phyloP scores from a whole-genome alignment of 257 asterid genomes.

The Henckelia pumila region DNA sequence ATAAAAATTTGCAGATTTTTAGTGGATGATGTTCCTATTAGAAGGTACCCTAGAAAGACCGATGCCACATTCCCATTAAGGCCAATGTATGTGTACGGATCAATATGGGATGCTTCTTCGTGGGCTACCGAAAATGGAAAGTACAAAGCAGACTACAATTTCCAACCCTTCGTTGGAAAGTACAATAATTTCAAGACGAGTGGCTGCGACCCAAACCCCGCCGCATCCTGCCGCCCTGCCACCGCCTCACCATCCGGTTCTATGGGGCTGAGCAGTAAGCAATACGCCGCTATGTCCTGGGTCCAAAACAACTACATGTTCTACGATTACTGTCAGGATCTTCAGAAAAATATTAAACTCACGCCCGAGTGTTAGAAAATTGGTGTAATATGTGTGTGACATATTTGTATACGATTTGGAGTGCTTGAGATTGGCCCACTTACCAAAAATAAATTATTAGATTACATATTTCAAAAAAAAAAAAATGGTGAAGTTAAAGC shows the following conservation, averaged over 20 bases:
- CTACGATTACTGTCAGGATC: constrained; percentile 69
- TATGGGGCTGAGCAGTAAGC: constrained; percentile 67
- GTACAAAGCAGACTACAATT: constrained; percentile 61
- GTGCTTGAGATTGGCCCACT: constrained; percentile 45
- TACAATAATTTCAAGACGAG: constrained; percentile 57
- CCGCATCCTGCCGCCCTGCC: constrained; percentile 40
- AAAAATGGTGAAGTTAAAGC: constrained; percentile 36
- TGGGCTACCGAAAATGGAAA: constrained; percentile 90
- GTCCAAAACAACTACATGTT: constrained; percentile 52
- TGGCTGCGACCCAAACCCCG: constrained; percentile 43
- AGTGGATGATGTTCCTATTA: constrained; percentile 81
- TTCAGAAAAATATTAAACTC: constrained; percentile 47
- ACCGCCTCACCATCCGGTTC: constrained; percentile 45
- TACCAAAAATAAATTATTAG: neutral
- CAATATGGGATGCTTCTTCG: constrained; percentile 88
- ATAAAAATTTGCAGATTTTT: constrained; percentile 50
- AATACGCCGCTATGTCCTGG: constrained; percentile 60
- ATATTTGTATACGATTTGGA: constrained; percentile 9
- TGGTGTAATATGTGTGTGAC: neutral
- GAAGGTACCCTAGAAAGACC: constrained; percentile 63
- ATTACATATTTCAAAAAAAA: neutral
- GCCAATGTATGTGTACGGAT: constrained; percentile 73
- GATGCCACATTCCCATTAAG: constrained; percentile 77
- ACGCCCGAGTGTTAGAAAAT: constrained; percentile 67
- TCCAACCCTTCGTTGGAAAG: constrained; percentile 72